A percentile compares a stretch with the other conserved stretches of the same genome.
Evolutionary conservation across 345 rosid species (phyloP).

Genomic region (Murraya paniculata): DNA sequence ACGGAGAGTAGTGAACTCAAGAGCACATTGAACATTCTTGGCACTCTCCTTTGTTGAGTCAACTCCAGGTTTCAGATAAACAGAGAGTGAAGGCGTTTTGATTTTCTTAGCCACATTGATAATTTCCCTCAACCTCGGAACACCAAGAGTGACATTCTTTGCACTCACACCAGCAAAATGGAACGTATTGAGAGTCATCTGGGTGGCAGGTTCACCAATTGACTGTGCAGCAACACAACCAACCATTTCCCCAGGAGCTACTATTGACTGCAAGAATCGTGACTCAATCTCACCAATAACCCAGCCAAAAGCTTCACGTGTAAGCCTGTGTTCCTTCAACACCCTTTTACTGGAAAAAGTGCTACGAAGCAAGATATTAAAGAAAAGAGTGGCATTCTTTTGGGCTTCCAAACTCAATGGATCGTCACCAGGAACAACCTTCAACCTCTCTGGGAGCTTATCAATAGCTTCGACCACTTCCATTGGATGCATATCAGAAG

Average conservation of each 20-base stretch:
- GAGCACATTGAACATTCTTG: constrained; percentile 91
- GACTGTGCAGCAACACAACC: constrained; percentile 99
- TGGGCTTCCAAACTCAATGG: constrained; percentile 93
- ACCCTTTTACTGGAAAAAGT: constrained; percentile 97
- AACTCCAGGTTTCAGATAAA: constrained; percentile 69
- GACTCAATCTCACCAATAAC: constrained; percentile 95
- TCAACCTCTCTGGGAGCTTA: constrained; percentile 88
- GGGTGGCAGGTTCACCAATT: constrained; percentile 98
- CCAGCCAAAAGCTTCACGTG: constrained; percentile 97
- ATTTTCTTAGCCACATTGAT: constrained; percentile 94
- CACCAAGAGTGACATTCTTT: constrained; percentile 96
- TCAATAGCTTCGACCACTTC: constrained; percentile 95
- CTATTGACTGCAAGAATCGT: constrained; percentile 80
- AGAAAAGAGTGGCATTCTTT: constrained; percentile 94
- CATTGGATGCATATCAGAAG: constrained; percentile 91
- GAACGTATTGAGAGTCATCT: constrained; percentile 97
- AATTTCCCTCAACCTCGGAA: constrained; percentile 92
- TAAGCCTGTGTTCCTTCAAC: constrained; percentile 89
- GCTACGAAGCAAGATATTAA: constrained; percentile 88
- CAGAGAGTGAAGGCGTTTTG: constrained; percentile 90
- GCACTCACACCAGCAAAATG: constrained; percentile 99
- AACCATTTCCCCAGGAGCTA: constrained; percentile 98
- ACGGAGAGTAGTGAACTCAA: constrained; percentile 92
- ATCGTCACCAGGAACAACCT: constrained; percentile 94
- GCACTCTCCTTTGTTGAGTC: constrained; percentile 84